Percentiles rank a stretch among this genome's conserved stretches.
phyloP scores from a whole-genome alignment of 805 yeast genomes.

The Pichia nanzhaoensis region DNA sequence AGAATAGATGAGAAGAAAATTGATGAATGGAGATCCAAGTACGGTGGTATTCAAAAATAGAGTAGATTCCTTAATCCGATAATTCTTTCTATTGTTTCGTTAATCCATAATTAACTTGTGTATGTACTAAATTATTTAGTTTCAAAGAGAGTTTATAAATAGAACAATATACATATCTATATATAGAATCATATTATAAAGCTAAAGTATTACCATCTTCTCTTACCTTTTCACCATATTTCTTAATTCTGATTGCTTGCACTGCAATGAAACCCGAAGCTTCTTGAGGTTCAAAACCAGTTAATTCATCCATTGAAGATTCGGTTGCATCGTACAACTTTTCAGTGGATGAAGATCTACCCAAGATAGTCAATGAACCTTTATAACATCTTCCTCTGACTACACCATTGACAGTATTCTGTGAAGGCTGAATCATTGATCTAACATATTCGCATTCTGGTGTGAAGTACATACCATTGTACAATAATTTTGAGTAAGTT shows the following conservation, averaged over 20 bases:
- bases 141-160: no score
- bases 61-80: no score
- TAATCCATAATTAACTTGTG: no score
- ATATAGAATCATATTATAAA: no score
- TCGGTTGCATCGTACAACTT: conserved; percentile 96
- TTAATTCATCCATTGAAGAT: conserved; percentile 98
- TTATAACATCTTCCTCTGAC: conserved; percentile 93
- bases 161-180: no score
- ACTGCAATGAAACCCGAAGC: conserved; percentile 97
- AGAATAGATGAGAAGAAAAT: conserved; percentile 88
- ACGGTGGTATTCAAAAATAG: conserved; percentile 66
- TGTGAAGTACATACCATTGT: conserved; percentile 96
- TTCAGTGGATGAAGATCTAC: conserved; percentile 94
- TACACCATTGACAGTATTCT: conserved; percentile 89
- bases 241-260: conserved; percentile 96
- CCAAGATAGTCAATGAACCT: conserved; percentile 77
- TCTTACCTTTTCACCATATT: conserved; percentile 93
- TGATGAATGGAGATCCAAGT: conserved; percentile 77
- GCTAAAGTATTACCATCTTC: conserved; percentile 56
- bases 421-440: conserved; percentile 90
- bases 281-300: conserved; percentile 96
- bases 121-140: no score
- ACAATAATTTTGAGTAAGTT: conserved; percentile 79
- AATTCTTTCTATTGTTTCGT: no score
- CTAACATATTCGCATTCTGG: conserved; percentile 98